Evolutionary conservation across 1,139 yeast species (phyloP), one percentile per base, ranked within the genome.

Genomic region (Zygosaccharomyces sapae): DNA sequence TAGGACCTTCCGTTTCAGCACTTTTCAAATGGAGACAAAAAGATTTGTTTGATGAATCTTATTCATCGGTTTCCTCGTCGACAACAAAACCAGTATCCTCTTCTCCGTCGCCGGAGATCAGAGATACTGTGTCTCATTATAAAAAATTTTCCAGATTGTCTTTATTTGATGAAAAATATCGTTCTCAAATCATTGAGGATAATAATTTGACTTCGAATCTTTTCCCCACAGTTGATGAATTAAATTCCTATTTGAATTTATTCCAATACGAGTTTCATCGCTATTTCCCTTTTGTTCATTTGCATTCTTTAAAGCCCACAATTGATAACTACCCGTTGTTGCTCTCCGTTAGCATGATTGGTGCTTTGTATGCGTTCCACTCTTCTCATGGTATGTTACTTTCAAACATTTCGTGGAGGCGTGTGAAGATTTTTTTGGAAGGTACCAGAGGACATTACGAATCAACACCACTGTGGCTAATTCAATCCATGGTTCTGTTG

Each of bases 361-460:
- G 97, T 38, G 96, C 97, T 0, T 71, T 89, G 24, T 87, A 87
- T 59, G 80, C 86, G 1, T 87, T 85, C 67, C 95, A 89, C 63
- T 85, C 86, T 22, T 72, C 81, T 34, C 86, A 86, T 61, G 86
- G 96, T 0, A 74, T 84, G 56, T 73, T 86, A 18, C 71, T 89
- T 46, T 88, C 86, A 68, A 88, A 87, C 62, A 76, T 88, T 46
- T 80, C 95, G 8, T 79, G 92, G 61, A 81, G 78, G 55, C 83
- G 86, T 56, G 83, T 87, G 51, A 94, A 86, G 61, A 80, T 80
- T 53, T 83, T 80, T 58, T 76, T 88, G 68, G 95, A 86, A 59
- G 74, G 75, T 43, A 75, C 78, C 46, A 71, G 76, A 47, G 73
- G 72, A 50, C 76, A 75, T 51, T 77, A 79, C 59, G 79, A 80